Evolutionary conservation across 164 flowering plant genomes (phyloP), one percentile per base, ranked within the genome.

Genomic region (Litsea cubeba): DNA sequence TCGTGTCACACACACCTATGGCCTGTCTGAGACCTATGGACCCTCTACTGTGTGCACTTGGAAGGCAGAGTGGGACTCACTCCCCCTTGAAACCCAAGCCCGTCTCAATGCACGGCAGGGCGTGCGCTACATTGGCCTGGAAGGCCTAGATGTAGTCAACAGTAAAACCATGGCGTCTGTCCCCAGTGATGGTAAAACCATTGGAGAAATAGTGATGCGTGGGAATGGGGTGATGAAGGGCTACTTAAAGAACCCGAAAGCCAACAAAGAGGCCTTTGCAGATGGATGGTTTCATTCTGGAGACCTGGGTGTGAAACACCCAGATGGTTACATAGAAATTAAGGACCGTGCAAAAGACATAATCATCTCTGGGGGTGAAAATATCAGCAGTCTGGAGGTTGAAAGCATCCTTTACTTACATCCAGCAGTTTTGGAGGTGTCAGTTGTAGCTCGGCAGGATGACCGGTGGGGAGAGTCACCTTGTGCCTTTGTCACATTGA

Each of bases 141-240:
- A 95, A 71, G 84, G 83, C 57, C 77, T 95, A 0, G 99, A 93
- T 26, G 90, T 95, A 8, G 75, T 93, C 14, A 80, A 86, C 83
- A 75, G 89, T 1, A 75, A 79, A 70, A 86, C 81, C 60, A 84
- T 81, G 84, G 65, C 72, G 49, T 90, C 98, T 26, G 94, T 95
- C 25, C 96, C 98, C 1, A 83, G 92, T n/a, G 96, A 95, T 77
- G 99, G 99, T 57, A 87, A 79, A 40, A 88, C 97, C 18, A 66
- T 89, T 0, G 99, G 99, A 10, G 99, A 95, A 83, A 84, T 95
- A 15, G 94, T 95, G 49, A 82, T 93, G 83, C 80, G 98, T 6
- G 99, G 99, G 10, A 95, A 95, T 65, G 50, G 24, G 2, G 95
- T 95, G 22, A 95, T 95, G 99, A 95, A 95, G 78, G 99, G 99